Conservation (phyloP, 495 filamentous ascomycete species). For the Hypoxylon lenormandii region DNA sequence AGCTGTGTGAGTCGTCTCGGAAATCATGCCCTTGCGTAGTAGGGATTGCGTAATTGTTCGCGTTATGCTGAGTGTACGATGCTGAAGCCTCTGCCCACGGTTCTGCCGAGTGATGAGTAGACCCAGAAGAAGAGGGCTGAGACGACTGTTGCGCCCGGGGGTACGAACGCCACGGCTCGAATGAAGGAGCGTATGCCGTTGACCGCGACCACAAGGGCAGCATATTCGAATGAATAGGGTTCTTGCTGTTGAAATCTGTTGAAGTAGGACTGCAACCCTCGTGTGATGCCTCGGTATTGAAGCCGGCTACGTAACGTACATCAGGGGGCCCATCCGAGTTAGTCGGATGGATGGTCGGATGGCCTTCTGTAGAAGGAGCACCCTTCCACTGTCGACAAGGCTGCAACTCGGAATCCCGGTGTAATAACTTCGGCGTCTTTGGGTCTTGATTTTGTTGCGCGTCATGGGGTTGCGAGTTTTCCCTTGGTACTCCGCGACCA, state of each 20-base stretch:
- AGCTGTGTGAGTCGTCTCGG: conserved; percentile 18
- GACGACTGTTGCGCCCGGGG: conserved; percentile 21
- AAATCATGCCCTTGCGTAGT: conserved; percentile 39
- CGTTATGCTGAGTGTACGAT: conserved; percentile 23
- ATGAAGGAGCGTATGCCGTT: conserved; percentile 17
- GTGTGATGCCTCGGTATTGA: conserved; percentile 25
- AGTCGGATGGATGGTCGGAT: conserved; percentile 16
- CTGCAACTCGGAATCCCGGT: conserved; percentile 38
- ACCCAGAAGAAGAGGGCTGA: conserved; percentile 19
- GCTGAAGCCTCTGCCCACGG: conserved; percentile 36
- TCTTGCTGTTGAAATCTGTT: conserved; percentile 19
- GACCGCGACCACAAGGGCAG: conserved; percentile 27
- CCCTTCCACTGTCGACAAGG: conserved; percentile 26
- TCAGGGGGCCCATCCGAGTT: conserved; percentile 14
- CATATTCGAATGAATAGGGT: conserved; percentile 22
- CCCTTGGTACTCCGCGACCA: conserved; percentile 69
- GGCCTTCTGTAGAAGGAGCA: conserved; percentile 7
- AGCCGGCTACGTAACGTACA: conserved; percentile 18
- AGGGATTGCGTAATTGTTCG: conserved; percentile 30
- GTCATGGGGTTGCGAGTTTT: conserved; percentile 68
- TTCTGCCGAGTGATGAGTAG: conserved; percentile 20
- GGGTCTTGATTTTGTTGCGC: conserved; percentile 69
- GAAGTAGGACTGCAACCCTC: conserved; percentile 21
- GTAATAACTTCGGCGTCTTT: conserved; percentile 29
- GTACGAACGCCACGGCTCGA: conserved; percentile 24